Evolutionary conservation across 2,329 filamentous ascomycete genomes (phyloP), one percentile per base, ranked within the genome.

Genomic region (Fusarium equiseti): DNA sequence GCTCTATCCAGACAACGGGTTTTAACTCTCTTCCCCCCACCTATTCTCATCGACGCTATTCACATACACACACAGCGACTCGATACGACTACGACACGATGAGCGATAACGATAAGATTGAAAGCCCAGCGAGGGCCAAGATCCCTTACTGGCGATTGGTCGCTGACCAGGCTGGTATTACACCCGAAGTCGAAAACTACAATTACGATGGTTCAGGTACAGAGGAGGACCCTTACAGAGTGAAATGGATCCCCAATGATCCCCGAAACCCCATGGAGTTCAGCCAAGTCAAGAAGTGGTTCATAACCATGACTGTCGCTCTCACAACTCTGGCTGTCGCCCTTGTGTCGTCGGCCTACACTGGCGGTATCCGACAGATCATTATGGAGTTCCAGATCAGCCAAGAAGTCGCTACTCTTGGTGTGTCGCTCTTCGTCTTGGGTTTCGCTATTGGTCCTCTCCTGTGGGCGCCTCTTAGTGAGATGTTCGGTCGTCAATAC

Each of bases 381-480:
- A 72, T 72, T 0, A n/a, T 54, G 6, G 68, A 71, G 27, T 71
- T 71, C 40, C 24, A 59, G 7, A 71, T 71, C 13, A 71, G 68
- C 52, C 68, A 71, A 35, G 59, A 71, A 45, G 62, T 72, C 3
- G 70, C 66, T 46, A 72, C 70, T 5, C 62, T 72, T 15, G 70
- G 70, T 20, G 69, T 72, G 1, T 73, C 70, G 4, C 61, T 72
- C 9, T 72, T 73, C 24, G 69, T 72, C 5, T 45, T 72, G 35
- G 70, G 70, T 26, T 73, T 72, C 73, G 92, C 92, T 72, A 81
- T 95, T 54, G 92, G 72, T 16, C 92, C 92, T 4, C 90, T 95
- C 86, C 84, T 85, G 1, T 94, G 94, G 76, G 92, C 92, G 6
- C 92, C 92, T 0, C 79, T 93, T 26, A 92, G 89, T 12, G 92